These are phyloP conservation scores for Antarctomyces pellizariae DNA, from an alignment of 495 filamentous ascomycete species.

Conservation along the genomic window DNA sequence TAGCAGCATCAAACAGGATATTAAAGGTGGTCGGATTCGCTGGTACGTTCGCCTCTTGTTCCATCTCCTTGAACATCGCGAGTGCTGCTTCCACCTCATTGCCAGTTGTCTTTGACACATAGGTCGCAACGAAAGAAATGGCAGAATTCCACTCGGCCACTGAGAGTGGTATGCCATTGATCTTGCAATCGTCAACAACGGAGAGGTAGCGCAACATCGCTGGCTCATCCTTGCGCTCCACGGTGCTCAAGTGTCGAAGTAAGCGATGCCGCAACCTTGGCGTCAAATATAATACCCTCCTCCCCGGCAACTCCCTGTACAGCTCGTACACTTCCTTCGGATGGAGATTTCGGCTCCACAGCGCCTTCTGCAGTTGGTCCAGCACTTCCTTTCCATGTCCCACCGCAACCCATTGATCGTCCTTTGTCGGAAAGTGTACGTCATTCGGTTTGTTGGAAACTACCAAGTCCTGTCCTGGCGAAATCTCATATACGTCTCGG, in stretches of 20 bases:
- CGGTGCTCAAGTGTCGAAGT: conserved; percentile 41
- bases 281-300: conserved; percentile 41
- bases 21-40: conserved; percentile 61
- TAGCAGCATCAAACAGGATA: conserved; percentile 72
- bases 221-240: conserved; percentile 26
- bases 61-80: conserved; percentile 75
- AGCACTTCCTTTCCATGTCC: too few species aligned
- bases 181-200: conserved; percentile 61
- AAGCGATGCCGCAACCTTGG: conserved; percentile 33
- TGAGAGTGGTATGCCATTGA: conserved; percentile 35
- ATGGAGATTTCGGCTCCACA: conserved; percentile 20
- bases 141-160: conserved; percentile 58
- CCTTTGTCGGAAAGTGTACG: neutral
- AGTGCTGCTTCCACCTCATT: conserved; percentile 48
- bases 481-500: too few species aligned
- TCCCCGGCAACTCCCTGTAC: conserved; percentile 37
- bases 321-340: conserved; percentile 31
- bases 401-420: too few species aligned
- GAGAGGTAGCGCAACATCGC: conserved; percentile 64
- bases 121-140: conserved; percentile 52
- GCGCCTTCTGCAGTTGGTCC: conserved; percentile 17
- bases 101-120: conserved; percentile 34
- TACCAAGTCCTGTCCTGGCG: neutral
- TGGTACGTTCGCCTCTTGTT: conserved; percentile 37
- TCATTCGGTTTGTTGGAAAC: neutral